A percentile compares a stretch with the other conserved stretches of the same genome.
These are phyloP conservation scores for Zygosaccharomyces pseudobailii DNA, from an alignment of 1,139 yeast species.

Conservation along the genomic window DNA sequence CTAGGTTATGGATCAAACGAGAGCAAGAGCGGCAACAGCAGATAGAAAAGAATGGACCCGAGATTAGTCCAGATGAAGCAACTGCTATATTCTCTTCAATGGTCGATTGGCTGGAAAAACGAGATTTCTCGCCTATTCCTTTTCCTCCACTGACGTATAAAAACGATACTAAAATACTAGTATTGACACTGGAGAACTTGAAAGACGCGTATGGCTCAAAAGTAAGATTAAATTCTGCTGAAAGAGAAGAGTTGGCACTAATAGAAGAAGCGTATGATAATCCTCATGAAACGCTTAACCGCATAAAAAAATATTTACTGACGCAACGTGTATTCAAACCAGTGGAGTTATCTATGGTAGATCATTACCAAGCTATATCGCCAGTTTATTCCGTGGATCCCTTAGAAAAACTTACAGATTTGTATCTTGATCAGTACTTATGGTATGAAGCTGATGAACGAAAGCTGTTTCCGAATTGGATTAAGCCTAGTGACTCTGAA, in stretches of 20 bases:
- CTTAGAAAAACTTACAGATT: constrained; percentile 91
- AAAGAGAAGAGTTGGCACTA: constrained; percentile 86
- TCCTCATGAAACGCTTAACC: constrained; percentile 86
- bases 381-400: constrained; percentile 92
- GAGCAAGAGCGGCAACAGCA: constrained; percentile 86
- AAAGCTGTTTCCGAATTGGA: constrained; percentile 89
- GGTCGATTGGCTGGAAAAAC: constrained; percentile 89
- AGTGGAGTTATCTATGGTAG: constrained; percentile 86
- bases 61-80: constrained; percentile 80
- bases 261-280: constrained; percentile 96
- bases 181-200: constrained; percentile 81
- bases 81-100: constrained; percentile 78
- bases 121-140: constrained; percentile 83
- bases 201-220: constrained; percentile 83
- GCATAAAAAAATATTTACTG: constrained; percentile 74
- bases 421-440: constrained; percentile 88
- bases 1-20: constrained; percentile 85
- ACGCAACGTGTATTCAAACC: constrained; percentile 94
- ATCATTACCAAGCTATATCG: constrained; percentile 73
- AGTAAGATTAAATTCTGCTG: constrained; percentile 76
- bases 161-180: constrained; percentile 86
- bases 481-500: constrained; percentile 91
- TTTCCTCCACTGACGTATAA: constrained; percentile 91
- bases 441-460: constrained; percentile 95
- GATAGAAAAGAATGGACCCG: constrained; percentile 85